Base-by-base conservation (phyloP, 148 eudicot species). In the Silene conica region DNA sequence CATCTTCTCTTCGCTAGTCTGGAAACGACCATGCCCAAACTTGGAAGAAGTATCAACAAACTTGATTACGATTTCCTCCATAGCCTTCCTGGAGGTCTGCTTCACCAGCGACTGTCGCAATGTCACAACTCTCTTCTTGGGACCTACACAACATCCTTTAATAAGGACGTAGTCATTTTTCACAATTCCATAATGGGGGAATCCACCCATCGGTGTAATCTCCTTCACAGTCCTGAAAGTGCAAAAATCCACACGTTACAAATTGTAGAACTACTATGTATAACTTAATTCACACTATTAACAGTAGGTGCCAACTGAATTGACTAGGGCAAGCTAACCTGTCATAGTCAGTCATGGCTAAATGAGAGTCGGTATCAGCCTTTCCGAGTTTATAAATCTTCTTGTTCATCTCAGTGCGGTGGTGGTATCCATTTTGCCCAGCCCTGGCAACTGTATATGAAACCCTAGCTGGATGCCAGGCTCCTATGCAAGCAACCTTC, bases 381-480 rank as follows among this genome's bases (percentile, higher is more conserved):
- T 90, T 90, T 21, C 93, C 89, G 38, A 89, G 83, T 83, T 71
- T 87, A 81, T 89, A 89, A 54, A 89, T 71, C 78, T 90, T 90
- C 83, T 90, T 90, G 84, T 90, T 90, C 87, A 87, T 75, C 58
- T 90, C 96, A 66, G 92, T 87, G 41, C 92, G 83, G 85, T 90
- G 96, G 52, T 90, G 96, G 74, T 90, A 90, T 10, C 92, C 92
- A 75, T 88, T 88, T 77, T 90, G 92, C 63, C 92, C 92, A 77
- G 92, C 96, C 80, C 92, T 79, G 15, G 92, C 92, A 76, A 90
- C 92, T 28, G 96, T 88, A 83, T 85, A 90, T 28, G 92, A 90
- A 61, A 90, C 96, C 45, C 96, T 78, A 72, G 96, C 96, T 68
- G 96, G 96, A 63, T 90, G 92, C 96, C 96, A 89, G 7, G 90